Evolutionary conservation across 1,284 basidiomycete species (phyloP), one percentile per base, ranked within the genome.

Genomic region (Megacollybia platyphylla): DNA sequence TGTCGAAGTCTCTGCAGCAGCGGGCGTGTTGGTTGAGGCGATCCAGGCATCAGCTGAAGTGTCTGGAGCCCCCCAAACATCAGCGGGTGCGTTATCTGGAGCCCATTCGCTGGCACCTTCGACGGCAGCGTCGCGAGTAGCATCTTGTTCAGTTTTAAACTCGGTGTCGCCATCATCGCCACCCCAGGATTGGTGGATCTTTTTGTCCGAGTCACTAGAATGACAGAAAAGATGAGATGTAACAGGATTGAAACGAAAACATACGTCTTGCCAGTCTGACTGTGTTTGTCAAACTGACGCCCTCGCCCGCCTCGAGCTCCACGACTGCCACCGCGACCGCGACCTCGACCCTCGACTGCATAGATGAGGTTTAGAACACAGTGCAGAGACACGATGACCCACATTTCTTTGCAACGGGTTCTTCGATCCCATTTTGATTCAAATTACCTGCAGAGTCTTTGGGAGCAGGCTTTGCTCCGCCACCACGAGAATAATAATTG

Each of bases 181-280:
- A 50, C 90, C 90, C 90, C 90, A 96, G 50, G 81, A 84, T 60
- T 90, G 86, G 60, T 87, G 82, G 52, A 92, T 65, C 69, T 87
- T 87, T 76, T 96, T 96, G 54, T 90, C 84, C 36, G 86, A 82
- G 65, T 96, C 91, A 59, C 83, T 88, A 52, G 41, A 27, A 31
- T 30, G 35, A 41, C 40, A 43, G 24, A 48, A 39, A 46, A 47
- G 34, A 40, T 8, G 30, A 40, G 40, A 32, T 40, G 9, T 40
- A 39, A 40, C 27, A 48, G 39, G 37, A 35, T 27, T 31, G 42
- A 41, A 39, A 39, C 39, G 41, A 32, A n/a, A 32, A 65, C 79
- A 48, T 54, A 83, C 82, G 68, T 77, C 65, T 78, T 86, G 61
- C 83, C 87, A 37, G 87, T 88, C 55, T 73, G 74, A 55, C 82